These are phyloP conservation scores for Lachancea thermotolerans DNA, from an alignment of 805 yeast genomes.

Conservation along the genomic window DNA sequence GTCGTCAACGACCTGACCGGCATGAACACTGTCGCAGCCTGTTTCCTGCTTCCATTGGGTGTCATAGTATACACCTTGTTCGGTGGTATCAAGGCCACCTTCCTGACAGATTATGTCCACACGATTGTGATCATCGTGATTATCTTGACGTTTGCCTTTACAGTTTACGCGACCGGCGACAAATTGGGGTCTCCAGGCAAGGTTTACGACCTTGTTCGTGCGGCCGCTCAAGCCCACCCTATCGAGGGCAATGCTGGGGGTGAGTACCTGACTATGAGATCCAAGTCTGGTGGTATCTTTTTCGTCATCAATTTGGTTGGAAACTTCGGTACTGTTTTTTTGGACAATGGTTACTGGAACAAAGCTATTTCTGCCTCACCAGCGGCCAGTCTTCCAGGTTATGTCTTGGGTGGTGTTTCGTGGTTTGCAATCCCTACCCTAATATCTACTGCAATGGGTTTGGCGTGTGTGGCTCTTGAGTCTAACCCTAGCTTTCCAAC, in stretches of 20 bases:
- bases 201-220: constrained; percentile 68
- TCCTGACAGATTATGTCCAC: constrained; percentile 71
- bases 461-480: constrained; percentile 75
- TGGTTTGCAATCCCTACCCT: constrained; percentile 91
- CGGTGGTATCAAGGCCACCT: constrained; percentile 49
- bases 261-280: constrained; percentile 80
- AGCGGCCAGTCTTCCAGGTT: constrained; percentile 79
- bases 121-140: constrained; percentile 76
- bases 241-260: constrained; percentile 78
- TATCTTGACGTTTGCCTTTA: constrained; percentile 73
- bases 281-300: constrained; percentile 82
- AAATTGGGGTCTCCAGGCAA: constrained; percentile 74
- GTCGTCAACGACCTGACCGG: constrained; percentile 78
- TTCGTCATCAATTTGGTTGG: constrained; percentile 84
- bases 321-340: constrained; percentile 80
- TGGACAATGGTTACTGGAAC: constrained; percentile 85
- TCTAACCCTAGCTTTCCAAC: constrained; percentile 68
- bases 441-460: constrained; percentile 77
- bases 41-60: constrained; percentile 76
- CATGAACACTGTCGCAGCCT: constrained; percentile 72
- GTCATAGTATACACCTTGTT: constrained; percentile 66
- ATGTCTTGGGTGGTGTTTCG: constrained; percentile 78
- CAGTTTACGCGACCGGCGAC: constrained; percentile 64
- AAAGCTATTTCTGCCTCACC: constrained; percentile 85
- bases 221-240: constrained; percentile 55